phyloP scores from a whole-genome alignment of 1,139 yeast genomes.

The Debaryomycetaceae sp. region DNA sequence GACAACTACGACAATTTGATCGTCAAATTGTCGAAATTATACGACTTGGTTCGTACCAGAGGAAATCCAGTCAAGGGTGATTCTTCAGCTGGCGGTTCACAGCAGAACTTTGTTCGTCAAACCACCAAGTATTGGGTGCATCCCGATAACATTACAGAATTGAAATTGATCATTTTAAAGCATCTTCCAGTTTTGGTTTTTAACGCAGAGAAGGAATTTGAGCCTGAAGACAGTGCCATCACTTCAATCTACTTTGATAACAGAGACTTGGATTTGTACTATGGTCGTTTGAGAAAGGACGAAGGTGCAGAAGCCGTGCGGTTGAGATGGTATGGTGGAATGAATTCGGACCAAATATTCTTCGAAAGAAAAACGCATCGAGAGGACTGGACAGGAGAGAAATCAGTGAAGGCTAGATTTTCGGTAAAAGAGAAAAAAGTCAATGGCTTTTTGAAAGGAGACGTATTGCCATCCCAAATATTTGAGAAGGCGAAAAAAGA shows the following conservation, averaged over 20 bases:
- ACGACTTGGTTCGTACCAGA: constrained; percentile 89
- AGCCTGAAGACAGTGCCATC: constrained; percentile 89
- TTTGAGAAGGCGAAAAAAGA: constrained; percentile 91
- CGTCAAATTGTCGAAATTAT: constrained; percentile 82
- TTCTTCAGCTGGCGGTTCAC: constrained; percentile 93
- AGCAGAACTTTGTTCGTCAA: constrained; percentile 96
- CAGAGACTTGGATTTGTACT: constrained; percentile 80
- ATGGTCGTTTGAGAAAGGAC: constrained; percentile 90
- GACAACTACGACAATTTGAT: constrained; percentile 88
- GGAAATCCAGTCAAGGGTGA: constrained; percentile 96
- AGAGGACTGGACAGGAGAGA: constrained; percentile 99
- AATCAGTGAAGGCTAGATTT: constrained; percentile 95
- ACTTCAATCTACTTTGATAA: constrained; percentile 95
- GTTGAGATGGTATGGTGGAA: constrained; percentile 98
- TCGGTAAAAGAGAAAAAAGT: constrained; percentile 88
- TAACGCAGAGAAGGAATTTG: constrained; percentile 94
- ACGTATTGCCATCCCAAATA: constrained; percentile 80
- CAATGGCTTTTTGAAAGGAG: constrained; percentile 77
- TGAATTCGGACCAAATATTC: constrained; percentile 87
- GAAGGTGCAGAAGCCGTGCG: constrained; percentile 99
- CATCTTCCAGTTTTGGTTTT: constrained; percentile 95
- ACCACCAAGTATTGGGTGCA: constrained; percentile 99
- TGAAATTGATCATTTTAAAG: constrained; percentile 85
- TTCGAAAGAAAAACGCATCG: constrained; percentile 97
- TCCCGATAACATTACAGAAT: constrained; percentile 97